Base-by-base conservation (phyloP, 352 stramenopile genomes). In the Pythium dissotocum region DNA sequence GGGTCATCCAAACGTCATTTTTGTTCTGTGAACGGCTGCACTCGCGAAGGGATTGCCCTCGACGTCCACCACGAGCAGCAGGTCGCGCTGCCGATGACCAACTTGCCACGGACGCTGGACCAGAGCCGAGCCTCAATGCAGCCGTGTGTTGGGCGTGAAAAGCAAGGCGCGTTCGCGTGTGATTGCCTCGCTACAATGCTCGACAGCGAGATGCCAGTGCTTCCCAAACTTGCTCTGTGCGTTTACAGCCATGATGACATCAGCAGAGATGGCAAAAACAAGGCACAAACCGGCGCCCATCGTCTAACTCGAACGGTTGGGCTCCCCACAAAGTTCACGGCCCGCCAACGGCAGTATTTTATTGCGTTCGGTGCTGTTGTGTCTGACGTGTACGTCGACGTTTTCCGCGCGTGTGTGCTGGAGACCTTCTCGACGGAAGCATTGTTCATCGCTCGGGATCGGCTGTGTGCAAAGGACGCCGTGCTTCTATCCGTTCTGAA, bases 101-200 rank as follows among this genome's bases (percentile, higher is more conserved):
- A 94, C 54, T 51, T 91, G 30, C 85, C 87, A 13, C 75, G 79
- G 16, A 87, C 87, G 5, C 57, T 94, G 10, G 87, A 94, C 36
- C 36, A 70, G 14, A 84, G 80, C 53, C 72, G 87, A 10, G 79
- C 70, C 10, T 65, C 38, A 6, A 69, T 78, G 35, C 65, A 82
- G 28, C 80, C 87, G 2, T 56, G 64, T 0, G 64, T 78, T 18
- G 87, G 85, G 0, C 58, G 76, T 0, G 87, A 95, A 64, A 87
- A 85, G 49, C 80, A 82, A 10, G 85, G 85, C 0, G 61, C 52
- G 0, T 91, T 83, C 53, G 82, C 83, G 0, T 84, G 73, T 21
- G 61, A 75, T 21, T 93, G 83, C 36, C 66, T 95, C 13, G 75
- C 83, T 1, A 78, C 78, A 0, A 90, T 95, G 79, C 36, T 95